Evolutionary conservation across 2,329 filamentous ascomycete species (phyloP), one percentile per base, ranked within the genome.

Genomic region (Fusarium pseudoanthophilum): DNA sequence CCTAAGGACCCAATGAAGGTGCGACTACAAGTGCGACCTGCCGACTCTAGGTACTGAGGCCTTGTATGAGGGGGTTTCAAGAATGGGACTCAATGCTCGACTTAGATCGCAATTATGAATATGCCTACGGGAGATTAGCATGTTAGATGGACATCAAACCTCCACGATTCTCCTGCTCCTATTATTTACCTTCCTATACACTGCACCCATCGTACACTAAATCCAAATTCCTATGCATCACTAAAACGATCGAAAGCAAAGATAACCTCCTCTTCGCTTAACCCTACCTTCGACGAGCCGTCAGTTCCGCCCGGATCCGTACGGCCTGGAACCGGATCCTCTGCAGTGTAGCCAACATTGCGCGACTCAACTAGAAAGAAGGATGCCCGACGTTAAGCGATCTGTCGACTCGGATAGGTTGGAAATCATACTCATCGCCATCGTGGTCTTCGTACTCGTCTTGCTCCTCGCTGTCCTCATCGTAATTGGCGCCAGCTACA

Each of bases 381-480:
- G 30, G 48, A 80, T 80, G 79, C 39, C 77, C 52, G 60, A 78
- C 53, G 37, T 58, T 48, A 63, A 67, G 30, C 75, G 67, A 36
- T 73, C 76, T 39, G 45, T 79, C 46, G 78, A 81, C n/a, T 69
- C 78, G 39, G 78, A 71, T 60, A 76, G 77, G 48, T 63, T 81
- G 40, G 81, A 83, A 70, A 81, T 83, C 49, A 57, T 79, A 42
- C 69, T 82, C 32, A 70, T 84, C 32, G 80, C 82, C 18, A 64
- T 77, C 20, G 78, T 76, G 18, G 78, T 81, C 49, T 69, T 84
- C 40, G 46, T 80, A 21, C 77, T 83, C 32, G 80, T 83, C 21
- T 74, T 72, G 21, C 67, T 80, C 11, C 73, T 84, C 21, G 77
- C 76, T 28, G 64, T 80, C n/a, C 59, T 82, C 30, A 75, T 83